These are phyloP conservation scores for Elaeagnus macrophylla DNA, from an alignment of 306 rosid species.

Conservation along the genomic window DNA sequence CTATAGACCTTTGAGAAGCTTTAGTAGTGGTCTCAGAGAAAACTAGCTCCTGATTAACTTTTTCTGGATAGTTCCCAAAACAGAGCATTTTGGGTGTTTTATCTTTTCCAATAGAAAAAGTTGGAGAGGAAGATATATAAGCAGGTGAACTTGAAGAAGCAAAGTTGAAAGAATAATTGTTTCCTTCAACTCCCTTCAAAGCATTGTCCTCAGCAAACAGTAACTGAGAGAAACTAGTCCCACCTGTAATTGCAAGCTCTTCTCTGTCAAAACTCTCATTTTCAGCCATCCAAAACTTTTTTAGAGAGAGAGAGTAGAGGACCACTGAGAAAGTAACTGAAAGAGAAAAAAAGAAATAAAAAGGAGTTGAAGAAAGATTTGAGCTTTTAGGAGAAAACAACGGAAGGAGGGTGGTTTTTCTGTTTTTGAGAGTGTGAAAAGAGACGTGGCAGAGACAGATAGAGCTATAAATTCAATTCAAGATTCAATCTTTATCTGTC, in stretches of 20 bases:
- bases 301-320: not conserved
- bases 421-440: not conserved
- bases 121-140: conserved; percentile 6
- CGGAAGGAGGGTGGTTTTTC: conserved; percentile 16
- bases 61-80: conserved; percentile 29
- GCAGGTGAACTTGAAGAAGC: not conserved
- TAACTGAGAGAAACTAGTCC: conserved; percentile 65
- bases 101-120: conserved; percentile 23
- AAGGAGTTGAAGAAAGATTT: not conserved
- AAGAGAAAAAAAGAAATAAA: not conserved
- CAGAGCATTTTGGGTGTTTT: conserved; percentile 64
- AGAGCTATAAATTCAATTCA: not conserved
- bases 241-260: conserved; percentile 27
- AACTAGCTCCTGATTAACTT: not conserved
- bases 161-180: conserved; percentile 19
- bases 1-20: conserved; percentile 40
- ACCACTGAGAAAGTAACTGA: conserved; percentile 1
- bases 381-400: conserved; percentile 20
- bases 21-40: conserved; percentile 16
- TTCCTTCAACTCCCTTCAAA: conserved; percentile 12
- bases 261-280: conserved; percentile 38
- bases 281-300: conserved; percentile 33
- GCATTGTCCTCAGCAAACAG: conserved; percentile 44
- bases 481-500: no score
- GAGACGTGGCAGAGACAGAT: conserved; percentile 22